Evolutionary conservation across 2,329 filamentous ascomycete species (phyloP).

Genomic region (Phaeosphaeriaceae sp.): DNA sequence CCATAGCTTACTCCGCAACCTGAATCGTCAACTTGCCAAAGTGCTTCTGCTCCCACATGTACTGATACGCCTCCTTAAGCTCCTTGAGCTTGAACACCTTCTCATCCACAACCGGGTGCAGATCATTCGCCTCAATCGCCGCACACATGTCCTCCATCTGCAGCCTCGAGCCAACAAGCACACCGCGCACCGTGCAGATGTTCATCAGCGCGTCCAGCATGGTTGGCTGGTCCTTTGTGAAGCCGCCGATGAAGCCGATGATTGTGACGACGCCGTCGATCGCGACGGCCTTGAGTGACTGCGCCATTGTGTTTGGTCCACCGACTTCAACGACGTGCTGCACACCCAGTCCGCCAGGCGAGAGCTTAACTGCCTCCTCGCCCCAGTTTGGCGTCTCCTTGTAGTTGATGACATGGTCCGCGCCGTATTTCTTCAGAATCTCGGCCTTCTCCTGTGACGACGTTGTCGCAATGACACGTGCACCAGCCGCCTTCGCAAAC

Average conservation of each 20-base stretch:
- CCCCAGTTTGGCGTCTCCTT: conserved; percentile 61
- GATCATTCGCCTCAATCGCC: conserved; percentile 65
- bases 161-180: conserved; percentile 63
- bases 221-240: conserved; percentile 56
- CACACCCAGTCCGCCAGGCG: conserved; percentile 61
- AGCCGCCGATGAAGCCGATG: conserved; percentile 65
- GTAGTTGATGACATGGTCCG: conserved; percentile 66
- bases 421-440: conserved; percentile 60
- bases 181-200: conserved; percentile 62
- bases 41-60: conserved; percentile 58
- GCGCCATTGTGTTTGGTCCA: conserved; percentile 65
- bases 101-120: conserved; percentile 66
- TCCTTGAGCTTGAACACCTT: conserved; percentile 63
- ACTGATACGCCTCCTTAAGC: conserved; percentile 61
- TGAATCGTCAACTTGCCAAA: conserved; percentile 47
- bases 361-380: conserved; percentile 59
- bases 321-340: conserved; percentile 72
- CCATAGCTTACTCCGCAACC: conserved; percentile 25
- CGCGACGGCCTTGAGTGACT: conserved; percentile 59
- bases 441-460: conserved; percentile 59
- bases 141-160: conserved; percentile 67
- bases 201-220: conserved; percentile 59
- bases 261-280: conserved; percentile 62
- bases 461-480: conserved; percentile 65
- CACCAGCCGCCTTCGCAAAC: conserved; percentile 61